Evolutionary conservation across 192 early-diverging fungal genomes (phyloP), one percentile per base, ranked within the genome.

Genomic region (Backusella sp.): DNA sequence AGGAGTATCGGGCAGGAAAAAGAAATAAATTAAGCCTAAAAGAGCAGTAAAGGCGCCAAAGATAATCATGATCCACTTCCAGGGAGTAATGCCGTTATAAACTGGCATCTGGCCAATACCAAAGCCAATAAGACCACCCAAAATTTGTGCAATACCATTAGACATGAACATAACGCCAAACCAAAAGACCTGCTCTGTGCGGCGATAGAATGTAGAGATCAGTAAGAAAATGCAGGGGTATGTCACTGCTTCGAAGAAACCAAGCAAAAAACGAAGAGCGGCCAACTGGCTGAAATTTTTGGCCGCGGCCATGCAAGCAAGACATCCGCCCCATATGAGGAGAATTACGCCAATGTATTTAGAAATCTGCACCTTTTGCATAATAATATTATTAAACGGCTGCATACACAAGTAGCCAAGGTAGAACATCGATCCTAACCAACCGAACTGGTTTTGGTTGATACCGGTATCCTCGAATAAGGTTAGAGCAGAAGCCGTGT

Each of bases 31-130:
- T 11, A 78, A 0, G 14, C 76, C 71, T 21, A 72, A 37, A 19
- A 65, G 0, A 42, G 28, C 26, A 14, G 76, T 78, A 34, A 68
- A 44, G 15, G 62, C 0, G 19, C 76, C 76, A 52, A 78, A 71
- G 21, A 78, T 78, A 53, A 78, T 73, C 76, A 78, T 73, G 26
- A 73, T 37, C 39, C 77, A 79, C 65, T 79, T 73, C 77, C 77
- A 79, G 1, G 52, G 66, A 8, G 49, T 30, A 3, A 70, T 52
- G 4, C 52, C 68, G 28, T 32, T 19, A 34, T 42, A 39, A 1
- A 36, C 41, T 15, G 49, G 49, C 52, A 79, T 68, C 8, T 73
- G 36, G 34, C 46, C 73, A 5, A 70, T 65, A 32, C 77, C 77
- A 65, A 66, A 74, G 4, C 73, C 49, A n/a, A 79, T 70, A 17